A percentile compares a stretch with the other conserved stretches of the same genome.
phyloP scores from a whole-genome alignment of 2,329 filamentous ascomycete species.

The Fusarium multiceps region DNA sequence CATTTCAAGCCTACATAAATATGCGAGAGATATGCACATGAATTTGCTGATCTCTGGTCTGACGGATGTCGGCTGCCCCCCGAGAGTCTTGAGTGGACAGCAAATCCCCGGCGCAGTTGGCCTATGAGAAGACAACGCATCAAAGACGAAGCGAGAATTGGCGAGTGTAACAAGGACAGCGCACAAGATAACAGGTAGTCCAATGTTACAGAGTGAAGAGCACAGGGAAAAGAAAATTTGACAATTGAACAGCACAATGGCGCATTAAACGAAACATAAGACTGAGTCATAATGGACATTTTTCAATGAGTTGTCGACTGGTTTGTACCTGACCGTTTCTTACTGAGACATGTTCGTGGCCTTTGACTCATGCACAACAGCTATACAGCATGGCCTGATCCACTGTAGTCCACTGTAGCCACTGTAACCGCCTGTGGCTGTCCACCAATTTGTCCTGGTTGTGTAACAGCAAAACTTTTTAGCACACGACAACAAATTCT shows the following conservation, averaged over 20 bases:
- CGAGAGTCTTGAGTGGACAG: not conserved
- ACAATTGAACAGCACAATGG: not conserved
- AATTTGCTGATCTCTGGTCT: not conserved
- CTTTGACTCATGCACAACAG: constrained; percentile 20
- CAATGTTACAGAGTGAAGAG: not conserved
- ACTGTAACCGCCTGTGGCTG: constrained; percentile 8
- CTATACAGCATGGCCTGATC: constrained; percentile 9
- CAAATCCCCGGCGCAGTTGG: not conserved
- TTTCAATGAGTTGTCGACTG: not conserved
- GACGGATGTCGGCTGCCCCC: not conserved
- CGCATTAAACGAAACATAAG: not conserved
- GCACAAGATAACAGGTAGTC: not conserved
- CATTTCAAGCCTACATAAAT: not conserved
- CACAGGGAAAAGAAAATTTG: not conserved
- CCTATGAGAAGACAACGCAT: constrained; percentile 4
- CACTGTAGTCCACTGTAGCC: constrained; percentile 1
- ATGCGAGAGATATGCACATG: not conserved
- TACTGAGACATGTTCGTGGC: constrained; percentile 10
- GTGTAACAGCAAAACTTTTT: constrained; percentile 13
- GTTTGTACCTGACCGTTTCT: not conserved
- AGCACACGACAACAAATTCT: not conserved
- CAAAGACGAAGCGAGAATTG: constrained; percentile 6
- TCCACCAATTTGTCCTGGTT: not conserved
- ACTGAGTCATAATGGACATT: not conserved
- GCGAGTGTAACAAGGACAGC: constrained; percentile 24